phyloP scores from a whole-genome alignment of 768 basidiomycete species.

The Mycena polygramma region DNA sequence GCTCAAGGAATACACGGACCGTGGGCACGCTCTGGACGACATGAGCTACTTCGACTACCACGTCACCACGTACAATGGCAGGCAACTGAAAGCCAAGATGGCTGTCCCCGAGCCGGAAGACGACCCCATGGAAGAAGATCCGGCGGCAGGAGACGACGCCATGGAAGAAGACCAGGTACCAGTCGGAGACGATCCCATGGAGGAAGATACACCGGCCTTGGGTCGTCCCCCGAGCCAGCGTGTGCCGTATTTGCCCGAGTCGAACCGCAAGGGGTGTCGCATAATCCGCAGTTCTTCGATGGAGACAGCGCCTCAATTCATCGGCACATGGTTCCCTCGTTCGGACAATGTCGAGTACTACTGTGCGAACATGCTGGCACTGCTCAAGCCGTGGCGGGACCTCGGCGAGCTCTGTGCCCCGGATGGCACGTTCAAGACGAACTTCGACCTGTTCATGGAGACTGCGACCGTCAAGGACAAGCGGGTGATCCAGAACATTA shows the following conservation, averaged over 20 bases:
- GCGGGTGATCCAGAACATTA: conserved; percentile 42
- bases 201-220: background rate
- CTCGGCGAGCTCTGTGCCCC: conserved; percentile 44
- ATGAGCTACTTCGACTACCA: conserved; percentile 21
- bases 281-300: conserved; percentile 41
- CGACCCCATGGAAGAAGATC: too few relatives aligned
- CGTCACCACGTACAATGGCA: conserved; percentile 19
- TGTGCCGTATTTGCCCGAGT: conserved; percentile 27
- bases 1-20: conserved; percentile 28
- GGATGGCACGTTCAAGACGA: conserved; percentile 39
- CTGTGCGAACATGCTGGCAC: conserved; percentile 50
- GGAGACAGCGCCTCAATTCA: conserved; percentile 50
- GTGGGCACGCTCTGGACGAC: background rate
- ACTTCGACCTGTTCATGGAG: conserved; percentile 31
- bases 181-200: background rate
- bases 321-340: conserved; percentile 52
- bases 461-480: background rate
- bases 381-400: conserved; percentile 55
- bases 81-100: too few relatives aligned
- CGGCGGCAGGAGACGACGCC: too few relatives aligned
- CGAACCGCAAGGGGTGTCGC: conserved; percentile 21
- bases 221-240: conserved; percentile 23
- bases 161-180: background rate
- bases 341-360: conserved; percentile 48
- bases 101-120: too few relatives aligned